A percentile compares a stretch with the other conserved stretches of the same genome.
phyloP scores from a whole-genome alignment of 495 filamentous ascomycete genomes.

The Talaromyces nanjingensis region DNA sequence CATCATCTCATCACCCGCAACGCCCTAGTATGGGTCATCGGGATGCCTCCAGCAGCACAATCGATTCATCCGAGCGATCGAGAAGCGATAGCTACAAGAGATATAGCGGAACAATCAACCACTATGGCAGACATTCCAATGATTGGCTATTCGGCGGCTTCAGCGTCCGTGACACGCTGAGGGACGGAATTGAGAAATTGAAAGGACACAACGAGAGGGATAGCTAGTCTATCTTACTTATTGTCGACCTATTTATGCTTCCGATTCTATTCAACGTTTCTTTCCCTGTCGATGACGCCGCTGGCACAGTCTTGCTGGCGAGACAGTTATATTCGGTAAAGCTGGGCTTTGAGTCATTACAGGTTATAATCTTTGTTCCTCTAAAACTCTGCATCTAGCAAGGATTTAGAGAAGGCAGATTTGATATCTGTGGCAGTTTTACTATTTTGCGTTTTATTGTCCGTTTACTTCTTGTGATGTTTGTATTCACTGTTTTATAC shows the following conservation, averaged over 20 bases:
- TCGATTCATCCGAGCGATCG: constrained; percentile 11
- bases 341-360: constrained; percentile 3
- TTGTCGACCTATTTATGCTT: neutral
- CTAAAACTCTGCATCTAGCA: neutral
- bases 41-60: neutral
- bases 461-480: neutral
- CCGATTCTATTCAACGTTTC: neutral
- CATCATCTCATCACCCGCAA: neutral
- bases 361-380: neutral
- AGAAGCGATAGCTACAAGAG: constrained; percentile 32
- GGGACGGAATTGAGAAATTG: constrained; percentile 43
- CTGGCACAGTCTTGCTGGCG: constrained; percentile 5
- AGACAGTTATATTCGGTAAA: neutral
- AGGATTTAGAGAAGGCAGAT: neutral
- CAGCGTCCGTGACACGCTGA: constrained; percentile 39
- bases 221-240: neutral
- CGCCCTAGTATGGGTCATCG: neutral
- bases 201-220: constrained; percentile 1
- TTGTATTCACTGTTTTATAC: neutral
- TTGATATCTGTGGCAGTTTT: neutral
- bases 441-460: neutral
- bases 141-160: constrained; percentile 45
- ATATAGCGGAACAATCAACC: constrained; percentile 34
- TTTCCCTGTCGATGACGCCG: neutral
- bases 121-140: constrained; percentile 42